Evolutionary conservation across 2,329 filamentous ascomycete species (phyloP).

Genomic region (Fusarium palustre): DNA sequence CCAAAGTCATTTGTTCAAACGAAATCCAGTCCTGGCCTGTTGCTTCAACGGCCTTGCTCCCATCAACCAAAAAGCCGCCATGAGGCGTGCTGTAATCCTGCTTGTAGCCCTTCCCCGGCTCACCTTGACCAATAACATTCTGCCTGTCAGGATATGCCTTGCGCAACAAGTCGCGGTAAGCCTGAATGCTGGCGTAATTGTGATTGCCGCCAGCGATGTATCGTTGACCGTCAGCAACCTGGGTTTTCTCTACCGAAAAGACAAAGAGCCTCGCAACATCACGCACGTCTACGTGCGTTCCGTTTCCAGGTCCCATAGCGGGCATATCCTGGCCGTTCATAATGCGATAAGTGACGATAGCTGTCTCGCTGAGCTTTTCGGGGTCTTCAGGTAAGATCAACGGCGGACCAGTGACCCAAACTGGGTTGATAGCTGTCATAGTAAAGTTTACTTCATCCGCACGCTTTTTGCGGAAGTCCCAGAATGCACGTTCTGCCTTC

Average conservation of each 20-base stretch:
- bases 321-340: conserved; percentile 20
- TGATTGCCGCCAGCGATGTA: conserved; percentile 14
- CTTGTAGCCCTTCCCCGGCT: conserved; percentile 4
- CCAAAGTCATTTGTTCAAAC: conserved; percentile 10
- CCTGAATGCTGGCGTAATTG: conserved; percentile 17
- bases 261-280: conserved; percentile 22
- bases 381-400: conserved; percentile 15
- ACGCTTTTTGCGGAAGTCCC: conserved; percentile 6
- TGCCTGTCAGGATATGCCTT: conserved; percentile 1
- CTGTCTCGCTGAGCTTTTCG: conserved; percentile 25
- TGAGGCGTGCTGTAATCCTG: conserved; percentile 7
- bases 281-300: conserved; percentile 24
- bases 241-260: conserved; percentile 5
- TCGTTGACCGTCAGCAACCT: conserved; percentile 15
- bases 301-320: conserved; percentile 4
- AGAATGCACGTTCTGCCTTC: conserved; percentile 25
- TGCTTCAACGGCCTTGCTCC: conserved; percentile 4
- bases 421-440: conserved; percentile 25
- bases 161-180: conserved; percentile 18
- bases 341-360: conserved; percentile 19
- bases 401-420: conserved; percentile 17
- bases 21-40: conserved; percentile 18
- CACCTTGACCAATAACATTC: background rate
- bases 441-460: background rate
- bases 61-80: background rate